Percentiles rank a stretch among this genome's conserved stretches.
These are phyloP conservation scores for Cephalotrichum gorgonifer DNA, from an alignment of 2,329 filamentous ascomycete genomes.

Conservation along the genomic window DNA sequence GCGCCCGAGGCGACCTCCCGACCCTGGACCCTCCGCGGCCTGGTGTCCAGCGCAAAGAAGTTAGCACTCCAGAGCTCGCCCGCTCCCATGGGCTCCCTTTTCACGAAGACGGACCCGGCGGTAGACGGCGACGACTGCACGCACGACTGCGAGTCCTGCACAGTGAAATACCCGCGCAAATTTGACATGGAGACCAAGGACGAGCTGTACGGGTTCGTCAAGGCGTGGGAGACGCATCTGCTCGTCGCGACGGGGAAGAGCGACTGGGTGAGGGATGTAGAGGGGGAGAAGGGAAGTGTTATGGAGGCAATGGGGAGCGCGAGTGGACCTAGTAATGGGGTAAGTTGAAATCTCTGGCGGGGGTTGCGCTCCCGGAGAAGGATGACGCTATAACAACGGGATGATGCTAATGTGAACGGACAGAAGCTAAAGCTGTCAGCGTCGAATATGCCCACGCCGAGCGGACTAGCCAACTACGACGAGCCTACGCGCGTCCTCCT, in stretches of 20 bases:
- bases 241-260: constrained; percentile 91
- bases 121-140: constrained; percentile 83
- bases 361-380: neutral
- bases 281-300: constrained; percentile 75
- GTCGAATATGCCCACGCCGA: constrained; percentile 77
- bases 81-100: constrained; percentile 41
- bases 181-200: constrained; percentile 71
- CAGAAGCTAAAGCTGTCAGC: constrained; percentile 84
- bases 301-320: constrained; percentile 63
- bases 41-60: constrained; percentile 15
- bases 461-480: constrained; percentile 50
- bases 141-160: constrained; percentile 77
- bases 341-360: constrained; percentile 31
- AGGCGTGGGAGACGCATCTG: constrained; percentile 81
- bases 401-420: constrained; percentile 4
- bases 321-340: constrained; percentile 55
- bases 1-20: neutral
- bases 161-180: constrained; percentile 60
- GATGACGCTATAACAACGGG: neutral
- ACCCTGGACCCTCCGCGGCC: constrained; percentile 23
- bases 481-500: constrained; percentile 71
- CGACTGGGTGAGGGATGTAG: constrained; percentile 86
- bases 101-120: constrained; percentile 62
- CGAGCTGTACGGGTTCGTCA: constrained; percentile 72
- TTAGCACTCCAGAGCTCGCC: neutral